Conservation (phyloP, 805 yeast genomes). For the Myxozyma udenii region DNA sequence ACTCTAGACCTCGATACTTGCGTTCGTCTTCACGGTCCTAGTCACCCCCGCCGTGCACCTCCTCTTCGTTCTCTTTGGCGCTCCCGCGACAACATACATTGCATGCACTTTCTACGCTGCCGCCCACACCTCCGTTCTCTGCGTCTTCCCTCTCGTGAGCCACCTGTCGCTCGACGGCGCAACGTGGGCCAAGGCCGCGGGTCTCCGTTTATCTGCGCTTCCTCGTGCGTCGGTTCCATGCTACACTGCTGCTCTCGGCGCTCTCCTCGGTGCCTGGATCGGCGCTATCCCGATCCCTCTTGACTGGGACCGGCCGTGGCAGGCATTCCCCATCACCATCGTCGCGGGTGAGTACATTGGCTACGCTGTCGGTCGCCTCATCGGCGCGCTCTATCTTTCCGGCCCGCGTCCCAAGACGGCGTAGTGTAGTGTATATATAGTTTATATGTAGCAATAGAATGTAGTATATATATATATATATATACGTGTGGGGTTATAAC, state of each 20-base stretch:
- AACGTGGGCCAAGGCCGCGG: constrained; percentile 42
- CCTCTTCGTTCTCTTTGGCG: constrained; percentile 66
- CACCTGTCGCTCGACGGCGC: constrained; percentile 51
- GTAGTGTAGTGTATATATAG: background rate
- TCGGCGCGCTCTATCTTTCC: constrained; percentile 30
- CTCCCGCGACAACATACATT: constrained; percentile 60
- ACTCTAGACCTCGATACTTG: constrained; percentile 12
- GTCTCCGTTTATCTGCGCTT: constrained; percentile 22
- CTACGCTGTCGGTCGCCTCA: constrained; percentile 56
- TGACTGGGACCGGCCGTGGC: constrained; percentile 99
- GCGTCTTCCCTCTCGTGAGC: constrained; percentile 62
- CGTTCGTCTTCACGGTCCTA: constrained; percentile 16
- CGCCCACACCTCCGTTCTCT: constrained; percentile 56
- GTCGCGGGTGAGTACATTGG: constrained; percentile 76
- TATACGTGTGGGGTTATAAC: background rate
- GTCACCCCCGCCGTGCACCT: constrained; percentile 35
- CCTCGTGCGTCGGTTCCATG: constrained; percentile 37
- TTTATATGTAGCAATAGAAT: background rate
- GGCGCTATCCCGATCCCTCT: constrained; percentile 93
- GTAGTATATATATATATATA: background rate
- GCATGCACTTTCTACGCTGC: constrained; percentile 60
- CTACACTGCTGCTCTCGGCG: constrained; percentile 45
- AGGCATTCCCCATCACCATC: constrained; percentile 88
- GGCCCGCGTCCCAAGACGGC: background rate
- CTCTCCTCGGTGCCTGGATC: constrained; percentile 74